Conservation (phyloP, 2,329 filamentous ascomycete species). For the Fusarium armeniacum region DNA sequence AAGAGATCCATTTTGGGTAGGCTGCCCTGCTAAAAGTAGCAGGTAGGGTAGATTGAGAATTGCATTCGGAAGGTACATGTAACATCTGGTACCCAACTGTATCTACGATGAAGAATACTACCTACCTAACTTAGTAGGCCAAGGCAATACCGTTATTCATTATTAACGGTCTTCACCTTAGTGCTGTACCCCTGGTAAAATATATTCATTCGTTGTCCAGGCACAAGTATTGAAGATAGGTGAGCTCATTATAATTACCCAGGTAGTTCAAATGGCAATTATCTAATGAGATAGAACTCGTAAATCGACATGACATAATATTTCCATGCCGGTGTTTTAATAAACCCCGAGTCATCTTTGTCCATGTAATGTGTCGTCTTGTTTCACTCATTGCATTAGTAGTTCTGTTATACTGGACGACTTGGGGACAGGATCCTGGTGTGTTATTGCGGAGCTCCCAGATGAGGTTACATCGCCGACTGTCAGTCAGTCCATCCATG, state of each 20-base stretch:
- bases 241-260: not conserved
- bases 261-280: not conserved
- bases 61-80: not conserved
- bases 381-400: conserved; percentile 1
- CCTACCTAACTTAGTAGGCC: not conserved
- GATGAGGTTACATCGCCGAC: conserved; percentile 33
- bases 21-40: not conserved
- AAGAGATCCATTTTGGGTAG: not conserved
- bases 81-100: not conserved
- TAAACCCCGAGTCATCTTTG: conserved; percentile 5
- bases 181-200: not conserved
- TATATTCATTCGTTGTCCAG: not conserved
- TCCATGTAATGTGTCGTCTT: not conserved
- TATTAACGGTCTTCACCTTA: not conserved
- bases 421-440: not conserved
- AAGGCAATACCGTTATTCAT: not conserved
- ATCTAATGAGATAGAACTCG: not conserved
- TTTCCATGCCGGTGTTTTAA: conserved; percentile 3
- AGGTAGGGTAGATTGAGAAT: not conserved
- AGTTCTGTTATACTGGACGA: not conserved
- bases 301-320: conserved; percentile 7
- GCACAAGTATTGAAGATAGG: not conserved
- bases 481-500: conserved; percentile 5
- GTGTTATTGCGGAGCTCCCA: not conserved
- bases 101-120: not conserved